These are phyloP conservation scores for Nakaseomyces delphensis DNA, from an alignment of 1,139 yeast genomes.

Conservation along the genomic window DNA sequence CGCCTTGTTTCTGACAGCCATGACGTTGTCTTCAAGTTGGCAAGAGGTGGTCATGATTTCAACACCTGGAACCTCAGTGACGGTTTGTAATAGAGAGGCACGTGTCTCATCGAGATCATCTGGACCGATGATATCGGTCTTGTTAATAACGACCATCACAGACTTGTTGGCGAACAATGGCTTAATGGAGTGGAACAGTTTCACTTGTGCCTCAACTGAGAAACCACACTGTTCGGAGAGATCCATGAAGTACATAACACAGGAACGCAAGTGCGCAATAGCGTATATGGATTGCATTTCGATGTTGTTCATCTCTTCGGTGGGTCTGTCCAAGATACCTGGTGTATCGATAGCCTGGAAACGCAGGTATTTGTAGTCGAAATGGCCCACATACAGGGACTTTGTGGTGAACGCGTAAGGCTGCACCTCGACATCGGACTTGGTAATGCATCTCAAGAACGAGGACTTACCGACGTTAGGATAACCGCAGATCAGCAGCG, in stretches of 20 bases:
- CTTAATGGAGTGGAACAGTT: conserved; percentile 90
- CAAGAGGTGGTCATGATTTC: conserved; percentile 92
- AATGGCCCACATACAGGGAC: conserved; percentile 91
- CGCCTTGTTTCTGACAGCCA: conserved; percentile 94
- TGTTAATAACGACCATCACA: conserved; percentile 90
- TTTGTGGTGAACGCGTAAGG: conserved; percentile 98
- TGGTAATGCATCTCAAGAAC: conserved; percentile 82
- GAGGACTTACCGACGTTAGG: conserved; percentile 99
- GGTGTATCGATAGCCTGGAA: conserved; percentile 99
- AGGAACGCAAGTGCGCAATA: conserved; percentile 93
- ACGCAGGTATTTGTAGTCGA: conserved; percentile 92
- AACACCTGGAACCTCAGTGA: conserved; percentile 63
- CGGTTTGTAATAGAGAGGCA: conserved; percentile 59
- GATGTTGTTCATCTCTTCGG: conserved; percentile 98
- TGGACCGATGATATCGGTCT: conserved; percentile 78
- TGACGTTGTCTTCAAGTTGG: conserved; percentile 87
- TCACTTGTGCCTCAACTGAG: conserved; percentile 93
- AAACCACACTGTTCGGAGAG: conserved; percentile 98
- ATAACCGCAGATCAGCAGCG: conserved; percentile 93
- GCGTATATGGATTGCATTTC: conserved; percentile 99
- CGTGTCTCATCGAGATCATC: conserved; percentile 76
- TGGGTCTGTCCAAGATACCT: conserved; percentile 96
- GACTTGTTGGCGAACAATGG: conserved; percentile 96
- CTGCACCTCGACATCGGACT: conserved; percentile 98
- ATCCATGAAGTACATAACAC: conserved; percentile 96